Base-by-base conservation (phyloP, 352 stramenopile species). In the Phytophthora crassamura region DNA sequence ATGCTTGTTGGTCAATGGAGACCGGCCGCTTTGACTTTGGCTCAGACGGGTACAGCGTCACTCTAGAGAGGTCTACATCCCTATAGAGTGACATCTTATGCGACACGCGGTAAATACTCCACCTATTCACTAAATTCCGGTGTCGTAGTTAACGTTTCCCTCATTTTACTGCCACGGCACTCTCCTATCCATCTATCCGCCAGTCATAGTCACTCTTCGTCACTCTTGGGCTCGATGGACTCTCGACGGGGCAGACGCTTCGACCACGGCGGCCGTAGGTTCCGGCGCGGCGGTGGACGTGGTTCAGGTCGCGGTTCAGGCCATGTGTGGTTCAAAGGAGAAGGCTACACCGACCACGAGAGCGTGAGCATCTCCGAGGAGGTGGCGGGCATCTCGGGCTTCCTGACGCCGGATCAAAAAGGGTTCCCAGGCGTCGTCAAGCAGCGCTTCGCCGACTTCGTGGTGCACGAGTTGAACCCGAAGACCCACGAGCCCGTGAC, bases 361-460 rank as follows among this genome's bases (percentile, higher is more conserved):
- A 72, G 59, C 33, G 75, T 86, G 58, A 82, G 77, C 58, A 84
- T 91, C 41, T 72, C 83, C 28, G 82, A 91, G 60, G 72, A 85
- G 12, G 78, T 85, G 20, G 78, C 86, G 3, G 82, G 80, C 41
- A 91, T 91, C 67, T 66, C 52, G 0, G 78, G 78, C 41, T 91
- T 88, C 60, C 70, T 87, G 8, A 57, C 39, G 20, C 30, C 63
- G 3, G 22, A 42, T 7, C 69, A 80, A 33, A 34, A 40, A 1
- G 84, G 87, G 30, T 94, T 95, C 58, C 63, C 72, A 14, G 86
- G 87, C 9, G 64, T 89, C 51, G 54, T 95, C 18, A 95, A 96
- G 75, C 82, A 94, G 67, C 77, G 88, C 16, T 96, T 82, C 69
- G 89, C 80, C 25, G 89, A 97, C 55, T 96, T 94, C 65, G 67